Percentiles rank a stretch among this genome's conserved stretches.
phyloP scores from a whole-genome alignment of 495 filamentous ascomycete genomes.

The Aspergillus sparsus region DNA sequence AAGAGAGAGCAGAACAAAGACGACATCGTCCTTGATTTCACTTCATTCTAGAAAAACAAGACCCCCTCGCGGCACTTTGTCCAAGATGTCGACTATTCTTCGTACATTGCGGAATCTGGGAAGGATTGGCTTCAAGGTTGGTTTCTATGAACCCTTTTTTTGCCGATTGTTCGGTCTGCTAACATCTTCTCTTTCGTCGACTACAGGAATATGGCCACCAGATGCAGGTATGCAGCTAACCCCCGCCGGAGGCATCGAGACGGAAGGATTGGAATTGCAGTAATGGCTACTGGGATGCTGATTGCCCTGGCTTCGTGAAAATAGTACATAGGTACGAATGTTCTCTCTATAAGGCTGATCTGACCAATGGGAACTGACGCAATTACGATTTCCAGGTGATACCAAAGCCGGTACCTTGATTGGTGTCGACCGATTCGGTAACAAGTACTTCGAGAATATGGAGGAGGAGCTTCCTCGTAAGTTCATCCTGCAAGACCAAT shows the following conservation, averaged over 20 bases:
- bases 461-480: constrained; percentile 88
- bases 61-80: constrained; percentile 22
- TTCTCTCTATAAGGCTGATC: neutral
- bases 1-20: constrained; percentile 17
- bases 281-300: constrained; percentile 44
- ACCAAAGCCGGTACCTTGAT: constrained; percentile 92
- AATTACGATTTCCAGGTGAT: constrained; percentile 65
- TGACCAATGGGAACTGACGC: constrained; percentile 31
- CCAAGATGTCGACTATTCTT: constrained; percentile 84
- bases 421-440: constrained; percentile 85
- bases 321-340: too few relatives aligned
- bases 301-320: neutral
- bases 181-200: constrained; percentile 26
- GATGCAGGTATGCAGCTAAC: constrained; percentile 69
- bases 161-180: constrained; percentile 24
- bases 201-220: constrained; percentile 83
- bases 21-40: constrained; percentile 15
- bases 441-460: constrained; percentile 96
- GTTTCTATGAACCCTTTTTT: constrained; percentile 15
- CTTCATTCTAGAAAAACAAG: constrained; percentile 16
- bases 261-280: constrained; percentile 14
- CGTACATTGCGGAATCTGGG: constrained; percentile 85
- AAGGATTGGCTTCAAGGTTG: constrained; percentile 83
- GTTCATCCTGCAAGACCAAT: constrained; percentile 25
- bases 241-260: constrained; percentile 15